Conservation (phyloP, 805 yeast species). For the Sungouiella blattae region DNA sequence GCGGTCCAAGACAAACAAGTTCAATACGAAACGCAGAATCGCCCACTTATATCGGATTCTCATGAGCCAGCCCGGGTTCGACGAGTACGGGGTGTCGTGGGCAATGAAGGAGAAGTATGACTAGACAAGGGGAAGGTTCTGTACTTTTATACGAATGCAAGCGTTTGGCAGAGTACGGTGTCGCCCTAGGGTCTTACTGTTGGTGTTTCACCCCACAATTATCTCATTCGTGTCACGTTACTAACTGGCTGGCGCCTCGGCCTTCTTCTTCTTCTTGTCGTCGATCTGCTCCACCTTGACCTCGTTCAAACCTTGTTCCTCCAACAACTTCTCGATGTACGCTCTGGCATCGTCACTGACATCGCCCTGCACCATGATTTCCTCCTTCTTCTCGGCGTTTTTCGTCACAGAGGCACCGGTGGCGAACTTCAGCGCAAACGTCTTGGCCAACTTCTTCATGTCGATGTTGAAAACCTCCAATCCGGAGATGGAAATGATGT, state of each 20-base stretch:
- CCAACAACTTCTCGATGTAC: slow-evolving; percentile 63
- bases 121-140: slow-evolving; percentile 1
- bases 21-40: slow-evolving; percentile 18
- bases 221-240: background rate
- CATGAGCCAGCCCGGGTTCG: slow-evolving; percentile 12
- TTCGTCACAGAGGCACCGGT: slow-evolving; percentile 93
- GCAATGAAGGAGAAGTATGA: slow-evolving; percentile 16
- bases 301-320: slow-evolving; percentile 77
- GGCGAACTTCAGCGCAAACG: slow-evolving; percentile 91
- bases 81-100: slow-evolving; percentile 18
- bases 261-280: slow-evolving; percentile 69
- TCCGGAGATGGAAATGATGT: slow-evolving; percentile 81
- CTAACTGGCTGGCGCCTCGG: slow-evolving; percentile 13
- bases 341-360: slow-evolving; percentile 87
- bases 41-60: slow-evolving; percentile 18
- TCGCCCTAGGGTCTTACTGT: no score
- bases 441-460: slow-evolving; percentile 85
- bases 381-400: slow-evolving; percentile 88
- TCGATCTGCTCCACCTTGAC: slow-evolving; percentile 88
- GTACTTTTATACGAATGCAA: no score
- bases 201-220: background rate
- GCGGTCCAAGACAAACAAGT: slow-evolving; percentile 16
- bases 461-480: slow-evolving; percentile 86
- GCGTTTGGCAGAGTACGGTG: no score
- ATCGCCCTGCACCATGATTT: slow-evolving; percentile 90